These are phyloP conservation scores for Croton setiger DNA, from an alignment of 441 rosid species.

Conservation along the genomic window DNA sequence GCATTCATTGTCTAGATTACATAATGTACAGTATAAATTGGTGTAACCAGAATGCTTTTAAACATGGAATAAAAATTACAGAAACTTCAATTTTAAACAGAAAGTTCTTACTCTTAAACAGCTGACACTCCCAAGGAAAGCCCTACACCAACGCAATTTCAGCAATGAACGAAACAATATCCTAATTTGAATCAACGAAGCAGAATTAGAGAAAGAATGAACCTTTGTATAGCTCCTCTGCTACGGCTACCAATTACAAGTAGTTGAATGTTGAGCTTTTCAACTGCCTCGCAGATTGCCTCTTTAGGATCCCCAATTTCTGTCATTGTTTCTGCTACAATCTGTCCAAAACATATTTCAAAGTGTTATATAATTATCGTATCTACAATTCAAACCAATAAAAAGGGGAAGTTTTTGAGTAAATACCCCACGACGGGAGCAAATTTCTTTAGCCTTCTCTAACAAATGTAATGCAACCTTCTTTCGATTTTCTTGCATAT, in stretches of 20 bases:
- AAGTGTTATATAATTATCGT: no score
- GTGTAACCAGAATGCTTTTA: neutral
- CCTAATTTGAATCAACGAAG: no score
- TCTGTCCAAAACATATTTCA: slow-evolving; percentile 28
- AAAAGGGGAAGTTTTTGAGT: neutral
- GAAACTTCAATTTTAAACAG: slow-evolving; percentile 27
- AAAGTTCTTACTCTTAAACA: no score
- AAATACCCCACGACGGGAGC: slow-evolving; percentile 57
- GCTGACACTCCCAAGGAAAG: slow-evolving; percentile 44
- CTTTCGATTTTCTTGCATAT: slow-evolving; percentile 49
- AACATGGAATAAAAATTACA: no score
- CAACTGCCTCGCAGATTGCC: slow-evolving; percentile 55
- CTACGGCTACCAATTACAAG: slow-evolving; percentile 65
- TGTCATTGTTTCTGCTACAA: slow-evolving; percentile 41
- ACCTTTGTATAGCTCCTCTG: slow-evolving; percentile 66
- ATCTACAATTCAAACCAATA: no score
- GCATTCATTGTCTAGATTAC: no score
- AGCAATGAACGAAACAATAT: neutral
- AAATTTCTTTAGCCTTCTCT: slow-evolving; percentile 47
- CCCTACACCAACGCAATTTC: slow-evolving; percentile 34
- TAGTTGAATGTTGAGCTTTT: slow-evolving; percentile 49
- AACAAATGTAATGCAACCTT: slow-evolving; percentile 38
- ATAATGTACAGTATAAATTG: neutral
- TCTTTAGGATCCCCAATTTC: slow-evolving; percentile 62
- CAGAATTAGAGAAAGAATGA: slow-evolving; percentile 13